Base-by-base conservation (phyloP, 768 basidiomycete species). In the Thelephora ganbajun region DNA sequence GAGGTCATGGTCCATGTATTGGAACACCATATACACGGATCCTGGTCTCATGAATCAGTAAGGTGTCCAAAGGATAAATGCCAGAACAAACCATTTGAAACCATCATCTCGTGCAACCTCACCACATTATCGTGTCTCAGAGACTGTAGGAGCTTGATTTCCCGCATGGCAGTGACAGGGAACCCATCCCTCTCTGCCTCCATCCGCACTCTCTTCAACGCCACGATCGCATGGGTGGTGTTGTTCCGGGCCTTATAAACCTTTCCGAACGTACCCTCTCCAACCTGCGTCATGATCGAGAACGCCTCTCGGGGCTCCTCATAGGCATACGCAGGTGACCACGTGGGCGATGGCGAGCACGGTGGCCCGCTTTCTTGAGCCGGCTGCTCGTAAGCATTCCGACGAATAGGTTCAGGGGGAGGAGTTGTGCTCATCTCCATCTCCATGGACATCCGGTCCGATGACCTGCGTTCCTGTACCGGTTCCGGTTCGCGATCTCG, bases 1-100 rank as follows among this genome's bases (percentile, higher is more conserved):
- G 47, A 99, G 70, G 60, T 99, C 96, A 60, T 98, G 94, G 57
- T 99, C 92, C 88, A 96, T 88, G 63, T 99, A 99, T 63, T 98
- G 93, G 57, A 98, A 91, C 35, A 99, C 94, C 96, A 99, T 99
- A 66, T 90, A 94, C 36, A 96, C 93, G 43, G 85, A 82, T 50
- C 91, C 94, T 97, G 56, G 26, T 4, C 9, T 30, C 5, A 48
- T 50, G 22, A 35, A 36, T 51, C 51, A 50, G 54, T 41, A 37
- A 49, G 50, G 33, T 20, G 41, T 19, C 51, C 14, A 45, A 42
- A 7, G 5, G 30, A 6, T 33, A 41, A 45, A 35, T 13, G 37
- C 39, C 48, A 6, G 14, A 11, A 54, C 76, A 54, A 56, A 92
- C 96, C 92, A 55, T 89, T 87, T 0, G 92, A 90, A 6, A 98